These are phyloP conservation scores for Rubroshorea leprosula DNA, from an alignment of 345 rosid species.

Conservation along the genomic window DNA sequence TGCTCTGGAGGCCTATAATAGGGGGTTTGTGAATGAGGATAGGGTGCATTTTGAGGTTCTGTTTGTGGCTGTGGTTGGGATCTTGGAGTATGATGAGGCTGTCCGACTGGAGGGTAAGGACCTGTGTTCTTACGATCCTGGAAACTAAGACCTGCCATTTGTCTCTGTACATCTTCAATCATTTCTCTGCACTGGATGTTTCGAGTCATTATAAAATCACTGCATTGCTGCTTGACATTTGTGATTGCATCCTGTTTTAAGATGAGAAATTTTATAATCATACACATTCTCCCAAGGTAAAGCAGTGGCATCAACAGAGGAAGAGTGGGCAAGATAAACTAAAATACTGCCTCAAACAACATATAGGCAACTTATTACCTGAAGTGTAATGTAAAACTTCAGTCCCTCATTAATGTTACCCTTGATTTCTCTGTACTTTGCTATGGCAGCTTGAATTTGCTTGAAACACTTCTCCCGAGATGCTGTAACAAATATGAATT, in stretches of 20 bases:
- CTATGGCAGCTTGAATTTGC: conserved; percentile 89
- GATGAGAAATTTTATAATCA: neutral
- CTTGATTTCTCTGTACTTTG: conserved; percentile 87
- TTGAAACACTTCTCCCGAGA: conserved; percentile 88
- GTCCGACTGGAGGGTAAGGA: conserved; percentile 63
- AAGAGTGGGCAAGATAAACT: neutral
- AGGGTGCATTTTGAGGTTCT: conserved; percentile 43
- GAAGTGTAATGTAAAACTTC: conserved; percentile 96
- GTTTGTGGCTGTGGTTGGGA: conserved; percentile 33
- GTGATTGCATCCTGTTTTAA: conserved; percentile 82
- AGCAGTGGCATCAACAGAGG: neutral
- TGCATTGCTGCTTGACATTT: conserved; percentile 94
- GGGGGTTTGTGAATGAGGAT: conserved; percentile 25
- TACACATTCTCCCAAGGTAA: neutral
- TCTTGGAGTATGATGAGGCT: conserved; percentile 45
- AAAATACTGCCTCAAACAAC: neutral
- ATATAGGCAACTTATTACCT: conserved; percentile 40
- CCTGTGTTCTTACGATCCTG: conserved; percentile 69
- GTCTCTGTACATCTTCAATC: conserved; percentile 94
- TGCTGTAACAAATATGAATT: conserved; percentile 53
- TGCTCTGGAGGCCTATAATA: conserved; percentile 75
- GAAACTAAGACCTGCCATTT: conserved; percentile 82
- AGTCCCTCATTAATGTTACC: conserved; percentile 92
- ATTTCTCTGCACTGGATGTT: conserved; percentile 94
- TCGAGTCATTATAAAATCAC: conserved; percentile 96